Base-by-base conservation (phyloP, 371 early-diverging fungal genomes). In the Encephalitozoon hellem region DNA sequence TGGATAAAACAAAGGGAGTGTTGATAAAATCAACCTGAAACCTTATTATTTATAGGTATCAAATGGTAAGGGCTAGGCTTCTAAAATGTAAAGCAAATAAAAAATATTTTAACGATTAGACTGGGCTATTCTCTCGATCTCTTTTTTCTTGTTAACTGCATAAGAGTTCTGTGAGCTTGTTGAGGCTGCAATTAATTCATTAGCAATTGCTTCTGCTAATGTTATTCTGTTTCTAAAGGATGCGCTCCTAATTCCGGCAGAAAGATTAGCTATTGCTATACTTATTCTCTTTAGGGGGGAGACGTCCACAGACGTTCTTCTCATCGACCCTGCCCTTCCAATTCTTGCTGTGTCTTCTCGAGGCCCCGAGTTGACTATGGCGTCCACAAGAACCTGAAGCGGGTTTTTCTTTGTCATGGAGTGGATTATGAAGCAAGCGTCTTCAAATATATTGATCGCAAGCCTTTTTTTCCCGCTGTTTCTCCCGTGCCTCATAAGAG, bases 401-500 rank as follows among this genome's bases (percentile, higher is more conserved):
- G 99, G 99, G 91, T 97, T 99, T 86, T 89, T 89, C 86, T 94
- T 95, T 83, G 97, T 95, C 86, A 94, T 89, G 83, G 93, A 89
- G 90, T 96, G 87, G 86, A 99, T 92, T 88, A 99, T 97, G 87
- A 94, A 93, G 86, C 96, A 96, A 76, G 99, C 93, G 88, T 96
- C 94, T 89, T 94, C 93, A 85, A 97, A 91, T 83, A 95, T 94
- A 84, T 94, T 93, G 80, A 91, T 91, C 83, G 97, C 94, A 91
- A 97, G 90, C 80, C 94, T 88, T 90, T 97, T 97, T 91, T 99
- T 99, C 83, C 99, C 97, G 90, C 94, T 96, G 92, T 99, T 99
- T 86, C 97, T 94, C 82, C 99, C 99, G 89, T 95, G 93, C 93
- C 95, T 96, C 99, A 99, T 99, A 78, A 99, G 89, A 76, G 94